Conservation (phyloP, 2,329 filamentous ascomycete species). For the Monilinia fructigena region DNA sequence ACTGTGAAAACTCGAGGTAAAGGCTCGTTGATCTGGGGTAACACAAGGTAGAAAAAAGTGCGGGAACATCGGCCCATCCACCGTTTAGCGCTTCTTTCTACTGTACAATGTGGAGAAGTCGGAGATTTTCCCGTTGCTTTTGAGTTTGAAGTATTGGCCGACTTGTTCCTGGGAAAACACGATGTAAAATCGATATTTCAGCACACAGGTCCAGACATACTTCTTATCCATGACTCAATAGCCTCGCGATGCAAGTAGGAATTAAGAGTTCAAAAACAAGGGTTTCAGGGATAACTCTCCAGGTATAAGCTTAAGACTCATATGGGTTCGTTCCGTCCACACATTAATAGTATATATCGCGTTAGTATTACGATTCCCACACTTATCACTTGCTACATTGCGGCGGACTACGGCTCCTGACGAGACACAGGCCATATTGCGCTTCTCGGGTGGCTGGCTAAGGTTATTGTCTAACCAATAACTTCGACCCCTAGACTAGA, state of each 20-base stretch:
- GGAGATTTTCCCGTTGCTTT: constrained; percentile 5
- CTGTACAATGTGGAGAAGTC: constrained; percentile 18
- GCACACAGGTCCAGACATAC: constrained; percentile 3
- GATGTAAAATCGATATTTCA: constrained; percentile 11
- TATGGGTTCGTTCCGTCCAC: not conserved
- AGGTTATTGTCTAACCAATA: constrained; percentile 15
- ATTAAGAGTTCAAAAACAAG: not conserved
- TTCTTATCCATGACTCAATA: constrained; percentile 2
- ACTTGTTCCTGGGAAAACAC: not conserved
- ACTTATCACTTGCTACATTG: not conserved
- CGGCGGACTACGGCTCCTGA: constrained; percentile 13
- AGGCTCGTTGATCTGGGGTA: constrained; percentile 25
- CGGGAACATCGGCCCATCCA: constrained; percentile 24
- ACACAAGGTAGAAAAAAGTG: constrained; percentile 4
- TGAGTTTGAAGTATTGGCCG: not conserved
- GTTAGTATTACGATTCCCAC: constrained; percentile 7
- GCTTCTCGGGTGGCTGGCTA: constrained; percentile 22
- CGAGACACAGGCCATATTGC: constrained; percentile 23
- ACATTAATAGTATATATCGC: constrained; percentile 7
- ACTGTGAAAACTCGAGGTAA: not conserved
- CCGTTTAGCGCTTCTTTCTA: constrained; percentile 16
- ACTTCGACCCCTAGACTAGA: constrained; percentile 5
- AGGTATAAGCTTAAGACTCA: not conserved
- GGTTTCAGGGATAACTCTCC: not conserved
- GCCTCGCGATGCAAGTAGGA: constrained; percentile 9